These are phyloP conservation scores for Senecio squalidus DNA, from an alignment of 140 eudicot genomes.

Conservation along the genomic window DNA sequence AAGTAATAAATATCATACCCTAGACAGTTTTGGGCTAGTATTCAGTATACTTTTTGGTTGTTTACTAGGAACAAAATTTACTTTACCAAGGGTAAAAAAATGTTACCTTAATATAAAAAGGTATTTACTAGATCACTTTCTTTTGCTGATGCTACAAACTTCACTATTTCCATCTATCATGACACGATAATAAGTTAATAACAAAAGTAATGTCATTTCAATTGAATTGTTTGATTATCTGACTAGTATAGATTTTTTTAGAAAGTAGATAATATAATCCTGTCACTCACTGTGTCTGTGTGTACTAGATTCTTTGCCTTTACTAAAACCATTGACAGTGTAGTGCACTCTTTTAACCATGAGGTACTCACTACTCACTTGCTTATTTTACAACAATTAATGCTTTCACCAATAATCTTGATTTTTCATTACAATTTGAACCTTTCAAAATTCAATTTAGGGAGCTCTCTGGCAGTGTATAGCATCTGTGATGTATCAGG, in stretches of 20 bases:
- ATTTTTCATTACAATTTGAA: background rate
- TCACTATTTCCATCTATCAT: background rate
- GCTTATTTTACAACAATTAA: background rate
- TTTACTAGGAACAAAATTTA: background rate
- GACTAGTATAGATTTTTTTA: background rate
- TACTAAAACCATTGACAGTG: constrained; percentile 13
- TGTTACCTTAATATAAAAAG: background rate
- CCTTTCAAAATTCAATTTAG: no score
- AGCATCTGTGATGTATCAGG: constrained; percentile 6
- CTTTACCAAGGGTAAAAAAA: constrained; percentile 1
- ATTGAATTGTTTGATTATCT: background rate
- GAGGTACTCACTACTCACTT: background rate
- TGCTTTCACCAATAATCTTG: constrained; percentile 11
- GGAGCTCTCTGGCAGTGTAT: no score
- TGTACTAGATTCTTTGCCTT: constrained; percentile 15
- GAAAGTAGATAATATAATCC: background rate
- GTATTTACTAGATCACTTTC: background rate
- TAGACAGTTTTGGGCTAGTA: background rate
- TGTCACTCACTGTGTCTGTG: background rate
- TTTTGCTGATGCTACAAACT: background rate
- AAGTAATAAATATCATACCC: no score
- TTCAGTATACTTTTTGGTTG: background rate
- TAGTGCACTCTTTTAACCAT: background rate
- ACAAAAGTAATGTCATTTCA: background rate
- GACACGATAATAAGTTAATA: no score